Evolutionary conservation across 305 asterid species (phyloP).

Genomic region (Ajuga reptans): DNA sequence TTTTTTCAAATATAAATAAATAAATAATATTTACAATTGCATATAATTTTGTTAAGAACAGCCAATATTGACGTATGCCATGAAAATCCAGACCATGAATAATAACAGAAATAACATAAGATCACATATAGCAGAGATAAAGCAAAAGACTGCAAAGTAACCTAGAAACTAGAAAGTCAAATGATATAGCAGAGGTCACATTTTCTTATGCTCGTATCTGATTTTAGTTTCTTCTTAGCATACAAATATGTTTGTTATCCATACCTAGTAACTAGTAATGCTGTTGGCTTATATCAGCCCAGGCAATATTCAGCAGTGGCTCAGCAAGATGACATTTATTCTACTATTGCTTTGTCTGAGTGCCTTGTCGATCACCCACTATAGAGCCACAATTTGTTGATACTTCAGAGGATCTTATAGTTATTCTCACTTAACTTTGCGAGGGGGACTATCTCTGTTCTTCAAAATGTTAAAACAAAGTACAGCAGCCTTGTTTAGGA

Average conservation of each 20-base stretch:
- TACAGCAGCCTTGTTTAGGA: too few relatives aligned
- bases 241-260: not conserved
- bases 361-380: not conserved
- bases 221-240: not conserved
- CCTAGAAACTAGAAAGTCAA: not conserved
- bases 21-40: not conserved
- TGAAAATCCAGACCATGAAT: not conserved
- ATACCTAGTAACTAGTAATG: not conserved
- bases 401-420: not conserved
- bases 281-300: not conserved
- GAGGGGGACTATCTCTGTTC: not conserved
- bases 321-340: not conserved
- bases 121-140: too few relatives aligned
- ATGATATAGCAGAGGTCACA: not conserved
- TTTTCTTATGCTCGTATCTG: not conserved
- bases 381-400: not conserved
- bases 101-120: not conserved
- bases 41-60: not conserved
- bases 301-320: not conserved
- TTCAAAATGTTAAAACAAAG: not conserved
- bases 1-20: not conserved
- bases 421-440: slow-evolving; percentile 3
- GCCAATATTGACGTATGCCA: not conserved
- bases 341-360: not conserved
- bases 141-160: not conserved